Conservation (phyloP, 306 rosid species). For the Crotalaria pallida region DNA sequence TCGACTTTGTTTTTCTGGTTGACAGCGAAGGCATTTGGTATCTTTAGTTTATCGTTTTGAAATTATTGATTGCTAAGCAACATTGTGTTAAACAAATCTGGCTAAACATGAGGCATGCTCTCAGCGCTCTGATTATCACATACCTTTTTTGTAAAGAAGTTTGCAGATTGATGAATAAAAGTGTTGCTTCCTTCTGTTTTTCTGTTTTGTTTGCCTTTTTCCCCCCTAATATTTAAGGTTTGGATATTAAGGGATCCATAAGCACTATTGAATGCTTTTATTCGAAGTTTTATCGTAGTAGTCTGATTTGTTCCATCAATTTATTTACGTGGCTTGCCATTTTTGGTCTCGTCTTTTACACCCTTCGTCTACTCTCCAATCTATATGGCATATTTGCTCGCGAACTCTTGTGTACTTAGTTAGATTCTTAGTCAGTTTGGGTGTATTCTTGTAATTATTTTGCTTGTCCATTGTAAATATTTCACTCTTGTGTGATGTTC, state of each 20-base stretch:
- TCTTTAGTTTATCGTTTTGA: not conserved
- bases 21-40: not conserved
- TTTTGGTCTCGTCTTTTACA: not conserved
- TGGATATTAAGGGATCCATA: not conserved
- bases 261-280: not conserved
- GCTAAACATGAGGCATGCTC: not conserved
- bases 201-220: not conserved
- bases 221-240: not conserved
- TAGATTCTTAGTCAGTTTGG: not conserved
- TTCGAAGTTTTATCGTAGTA: not conserved
- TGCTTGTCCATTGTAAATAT: not conserved
- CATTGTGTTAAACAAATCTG: not conserved
- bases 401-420: not conserved
- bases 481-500: not conserved
- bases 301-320: not conserved
- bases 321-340: not conserved
- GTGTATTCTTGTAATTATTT: not conserved
- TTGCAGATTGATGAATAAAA: not conserved
- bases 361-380: not conserved
- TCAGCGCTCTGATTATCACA: not conserved
- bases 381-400: not conserved
- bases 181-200: not conserved
- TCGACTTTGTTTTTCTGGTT: conserved; percentile 9
- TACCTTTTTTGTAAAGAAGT: not conserved
- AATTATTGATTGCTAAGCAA: not conserved